These are phyloP conservation scores for Kazachstania psychrophila DNA, from an alignment of 805 yeast species.

Conservation along the genomic window DNA sequence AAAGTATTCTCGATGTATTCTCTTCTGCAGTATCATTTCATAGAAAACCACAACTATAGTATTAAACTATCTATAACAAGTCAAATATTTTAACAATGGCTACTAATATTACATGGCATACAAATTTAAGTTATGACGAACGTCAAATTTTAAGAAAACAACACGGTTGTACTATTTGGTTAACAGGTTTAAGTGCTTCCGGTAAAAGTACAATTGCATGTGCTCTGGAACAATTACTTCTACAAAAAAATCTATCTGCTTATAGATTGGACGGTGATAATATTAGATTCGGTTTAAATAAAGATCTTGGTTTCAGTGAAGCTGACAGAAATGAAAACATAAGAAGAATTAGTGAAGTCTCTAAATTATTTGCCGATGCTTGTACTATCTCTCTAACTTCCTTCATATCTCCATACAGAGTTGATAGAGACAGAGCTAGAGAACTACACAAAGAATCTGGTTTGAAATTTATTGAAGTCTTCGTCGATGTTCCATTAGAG, in stretches of 20 bases:
- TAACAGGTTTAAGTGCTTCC: slow-evolving; percentile 90
- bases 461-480: slow-evolving; percentile 83
- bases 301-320: slow-evolving; percentile 88
- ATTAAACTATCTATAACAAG: too few species aligned
- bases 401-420: slow-evolving; percentile 83
- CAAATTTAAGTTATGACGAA: slow-evolving; percentile 75
- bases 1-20: too few species aligned
- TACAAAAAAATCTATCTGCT: slow-evolving; percentile 59
- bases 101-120: slow-evolving; percentile 94
- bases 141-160: slow-evolving; percentile 66
- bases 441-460: slow-evolving; percentile 66
- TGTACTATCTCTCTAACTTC: slow-evolving; percentile 81
- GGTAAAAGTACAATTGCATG: slow-evolving; percentile 94
- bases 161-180: slow-evolving; percentile 86
- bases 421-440: slow-evolving; percentile 80
- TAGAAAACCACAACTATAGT: too few species aligned
- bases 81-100: slow-evolving; percentile 61
- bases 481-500: slow-evolving; percentile 84
- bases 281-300: slow-evolving; percentile 87
- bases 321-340: slow-evolving; percentile 90
- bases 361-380: slow-evolving; percentile 90
- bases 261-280: slow-evolving; percentile 94
- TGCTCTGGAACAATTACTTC: slow-evolving; percentile 76
- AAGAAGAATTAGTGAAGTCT: slow-evolving; percentile 89
- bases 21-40: too few species aligned